Conservation (phyloP, 2,329 filamentous ascomycete species). For the Fusarium hainanense region DNA sequence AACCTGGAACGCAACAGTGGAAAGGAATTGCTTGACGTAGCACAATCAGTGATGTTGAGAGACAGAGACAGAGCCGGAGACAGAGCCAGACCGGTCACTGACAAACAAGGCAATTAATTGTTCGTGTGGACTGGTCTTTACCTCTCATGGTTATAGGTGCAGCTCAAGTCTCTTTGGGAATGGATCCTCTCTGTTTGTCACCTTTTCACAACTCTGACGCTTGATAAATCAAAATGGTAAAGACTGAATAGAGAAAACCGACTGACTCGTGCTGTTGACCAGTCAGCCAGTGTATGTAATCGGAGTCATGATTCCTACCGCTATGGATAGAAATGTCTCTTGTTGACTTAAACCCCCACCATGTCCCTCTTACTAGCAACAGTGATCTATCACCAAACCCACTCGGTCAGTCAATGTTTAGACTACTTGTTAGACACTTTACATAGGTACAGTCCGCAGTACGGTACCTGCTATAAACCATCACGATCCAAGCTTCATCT, state of each 20-base stretch:
- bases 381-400: constrained; percentile 19
- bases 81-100: not conserved
- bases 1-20: constrained; percentile 35
- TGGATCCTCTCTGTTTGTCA: not conserved
- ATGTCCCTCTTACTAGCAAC: not conserved
- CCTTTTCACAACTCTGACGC: not conserved
- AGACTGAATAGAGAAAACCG: not conserved
- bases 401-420: not conserved
- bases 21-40: constrained; percentile 26
- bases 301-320: not conserved
- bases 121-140: not conserved
- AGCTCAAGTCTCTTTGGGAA: constrained; percentile 1
- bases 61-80: not conserved
- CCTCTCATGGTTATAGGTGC: constrained; percentile 11
- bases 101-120: not conserved
- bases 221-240: not conserved
- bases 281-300: not conserved
- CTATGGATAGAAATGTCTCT: constrained; percentile 12
- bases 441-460: not conserved
- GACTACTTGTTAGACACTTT: not conserved
- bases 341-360: constrained; percentile 1
- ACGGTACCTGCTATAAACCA: not conserved
- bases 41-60: not conserved
- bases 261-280: constrained; percentile 3
- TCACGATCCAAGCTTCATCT: not conserved